These are phyloP conservation scores for Endocalyx cinctus DNA, from an alignment of 2,329 filamentous ascomycete genomes.

Conservation along the genomic window DNA sequence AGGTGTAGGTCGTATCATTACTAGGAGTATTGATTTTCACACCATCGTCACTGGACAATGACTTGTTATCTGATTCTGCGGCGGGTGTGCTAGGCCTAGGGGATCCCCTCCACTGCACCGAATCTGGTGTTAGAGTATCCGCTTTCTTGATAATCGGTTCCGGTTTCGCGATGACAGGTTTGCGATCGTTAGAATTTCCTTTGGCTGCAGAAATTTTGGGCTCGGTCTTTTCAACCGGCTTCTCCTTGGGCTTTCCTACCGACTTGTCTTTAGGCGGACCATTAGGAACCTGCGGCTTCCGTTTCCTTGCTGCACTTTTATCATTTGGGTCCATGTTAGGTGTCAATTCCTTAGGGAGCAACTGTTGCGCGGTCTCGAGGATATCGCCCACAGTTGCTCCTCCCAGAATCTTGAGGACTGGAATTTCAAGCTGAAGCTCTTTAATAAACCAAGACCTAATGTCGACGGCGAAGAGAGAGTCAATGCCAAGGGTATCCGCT, in stretches of 20 bases:
- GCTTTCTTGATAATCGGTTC: background rate
- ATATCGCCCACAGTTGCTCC: conserved; percentile 8
- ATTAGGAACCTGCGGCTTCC: background rate
- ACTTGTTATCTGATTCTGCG: no score
- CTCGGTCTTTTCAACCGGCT: no score
- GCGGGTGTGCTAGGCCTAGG: no score
- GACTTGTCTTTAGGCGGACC: background rate
- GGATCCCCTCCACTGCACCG: background rate
- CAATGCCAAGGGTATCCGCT: conserved; percentile 5
- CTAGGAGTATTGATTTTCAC: no score
- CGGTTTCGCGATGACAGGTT: background rate
- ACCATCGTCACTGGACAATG: no score
- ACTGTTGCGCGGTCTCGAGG: background rate
- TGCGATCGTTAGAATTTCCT: background rate
- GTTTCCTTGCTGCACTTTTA: background rate
- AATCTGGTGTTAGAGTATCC: background rate
- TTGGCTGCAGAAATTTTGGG: no score
- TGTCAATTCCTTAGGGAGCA: background rate
- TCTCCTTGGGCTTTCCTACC: no score
- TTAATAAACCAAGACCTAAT: conserved; percentile 12
- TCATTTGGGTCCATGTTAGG: background rate
- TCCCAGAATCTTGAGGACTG: conserved; percentile 12
- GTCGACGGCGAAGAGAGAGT: conserved; percentile 12
- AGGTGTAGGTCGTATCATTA: no score
- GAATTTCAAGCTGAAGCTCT: conserved; percentile 9